Evolutionary conservation across 106 monocot species (phyloP).

Genomic region (Chionographis japonica): DNA sequence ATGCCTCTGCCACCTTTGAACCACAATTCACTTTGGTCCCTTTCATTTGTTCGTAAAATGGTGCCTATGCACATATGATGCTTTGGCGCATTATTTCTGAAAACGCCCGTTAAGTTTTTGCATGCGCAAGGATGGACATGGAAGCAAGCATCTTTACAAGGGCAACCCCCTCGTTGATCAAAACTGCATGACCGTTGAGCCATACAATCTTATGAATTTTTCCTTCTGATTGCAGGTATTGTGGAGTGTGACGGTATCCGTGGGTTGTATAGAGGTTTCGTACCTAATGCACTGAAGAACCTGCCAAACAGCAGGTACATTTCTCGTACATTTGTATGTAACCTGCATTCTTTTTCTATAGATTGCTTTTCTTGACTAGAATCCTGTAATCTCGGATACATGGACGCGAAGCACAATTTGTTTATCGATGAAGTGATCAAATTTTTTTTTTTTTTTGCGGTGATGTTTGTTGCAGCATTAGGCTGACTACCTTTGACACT

Average conservation of each 20-base stretch:
- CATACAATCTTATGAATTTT: not conserved
- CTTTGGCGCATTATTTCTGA: no score
- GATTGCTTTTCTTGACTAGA: not conserved
- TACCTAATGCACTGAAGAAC: slow-evolving; percentile 89
- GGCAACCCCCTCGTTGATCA: not conserved
- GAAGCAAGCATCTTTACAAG: no score
- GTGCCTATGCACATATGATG: no score
- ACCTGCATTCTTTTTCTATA: not conserved
- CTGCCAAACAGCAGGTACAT: slow-evolving; percentile 90
- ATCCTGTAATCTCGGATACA: no score
- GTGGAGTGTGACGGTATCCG: slow-evolving; percentile 77
- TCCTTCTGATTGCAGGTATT: slow-evolving; percentile 51
- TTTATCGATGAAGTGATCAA: no score
- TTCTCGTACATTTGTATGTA: slow-evolving; percentile 1
- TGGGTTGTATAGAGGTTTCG: slow-evolving; percentile 89
- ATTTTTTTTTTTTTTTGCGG: no score
- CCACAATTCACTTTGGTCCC: no score
- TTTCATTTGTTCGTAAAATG: no score
- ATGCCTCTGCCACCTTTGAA: no score
- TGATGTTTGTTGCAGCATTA: slow-evolving; percentile 55
- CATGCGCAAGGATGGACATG: no score
- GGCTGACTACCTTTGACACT: slow-evolving; percentile 75
- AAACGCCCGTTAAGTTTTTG: no score
- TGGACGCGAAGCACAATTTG: no score
- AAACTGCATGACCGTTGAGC: not conserved